phyloP scores from a whole-genome alignment of 768 basidiomycete genomes.

The Hygrocybe punicea region DNA sequence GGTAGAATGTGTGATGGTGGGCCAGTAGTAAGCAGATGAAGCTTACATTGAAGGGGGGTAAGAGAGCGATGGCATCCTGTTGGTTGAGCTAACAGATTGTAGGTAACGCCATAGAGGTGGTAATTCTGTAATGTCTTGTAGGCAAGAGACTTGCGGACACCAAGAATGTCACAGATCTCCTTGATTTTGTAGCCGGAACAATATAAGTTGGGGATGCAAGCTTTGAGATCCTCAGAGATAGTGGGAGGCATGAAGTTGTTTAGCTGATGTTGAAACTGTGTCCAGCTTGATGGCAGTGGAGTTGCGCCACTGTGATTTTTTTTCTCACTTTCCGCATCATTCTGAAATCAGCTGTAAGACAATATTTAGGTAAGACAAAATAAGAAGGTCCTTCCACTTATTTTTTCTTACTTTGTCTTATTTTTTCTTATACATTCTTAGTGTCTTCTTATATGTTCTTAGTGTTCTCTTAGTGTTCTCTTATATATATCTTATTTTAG shows the following conservation, averaged over 20 bases:
- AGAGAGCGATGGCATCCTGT: constrained; percentile 2
- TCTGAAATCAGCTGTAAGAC: no score
- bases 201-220: constrained; percentile 15
- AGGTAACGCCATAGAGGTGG: neutral
- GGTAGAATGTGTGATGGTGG: constrained; percentile 8
- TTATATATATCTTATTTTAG: no score
- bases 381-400: no score
- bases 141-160: constrained; percentile 16
- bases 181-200: constrained; percentile 11
- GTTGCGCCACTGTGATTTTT: no score
- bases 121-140: constrained; percentile 8
- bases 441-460: no score
- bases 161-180: constrained; percentile 18
- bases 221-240: constrained; percentile 14
- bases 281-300: no score
- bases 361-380: no score
- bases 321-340: no score
- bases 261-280: no score
- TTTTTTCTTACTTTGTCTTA: no score
- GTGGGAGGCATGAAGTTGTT: neutral
- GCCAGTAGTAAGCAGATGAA: constrained; percentile 1
- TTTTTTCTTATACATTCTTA: no score
- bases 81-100: constrained; percentile 5
- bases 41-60: constrained; percentile 3
- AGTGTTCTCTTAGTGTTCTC: no score